Evolutionary conservation across 2,329 filamentous ascomycete genomes (phyloP), one percentile per base, ranked within the genome.

Genomic region (Lachnellula occidentalis): DNA sequence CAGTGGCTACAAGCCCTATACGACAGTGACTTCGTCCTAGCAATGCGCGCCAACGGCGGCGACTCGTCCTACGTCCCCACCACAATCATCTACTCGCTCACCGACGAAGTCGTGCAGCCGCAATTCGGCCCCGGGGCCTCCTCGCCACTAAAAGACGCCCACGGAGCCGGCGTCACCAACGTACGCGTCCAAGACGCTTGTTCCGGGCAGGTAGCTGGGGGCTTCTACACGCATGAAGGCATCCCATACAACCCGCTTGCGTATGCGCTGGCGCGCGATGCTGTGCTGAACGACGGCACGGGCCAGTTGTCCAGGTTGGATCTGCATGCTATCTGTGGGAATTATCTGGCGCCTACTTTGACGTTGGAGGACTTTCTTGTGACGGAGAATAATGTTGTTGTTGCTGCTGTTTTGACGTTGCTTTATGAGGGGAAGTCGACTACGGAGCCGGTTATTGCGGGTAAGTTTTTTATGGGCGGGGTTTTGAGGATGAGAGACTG

Each of bases 61-160:
- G 76, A 77, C 50, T 76, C 74, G 1, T 77, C 76, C 4, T 81
- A 79, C 58, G 76, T 82, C 0, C 77, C 78, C 1, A 82, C 78
- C 0, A 82, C 79, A 0, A 78, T 72, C 0, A 69, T 82, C 45
- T 81, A 78, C 67, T 76, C 74, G 0, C 67, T 69, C 12, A 66
- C 73, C 24, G 78, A 82, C 57, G 74, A 81, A 60, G 70, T 82
- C 49, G 77, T 81, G 2, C 64, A 80, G 64, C 79, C 77, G 1
- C 74, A 79, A 65, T 60, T 61, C 27, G 78, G 76, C 3, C 67
- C 66, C 0, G 61, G 64, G 2, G 78, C 78, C 0, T 81, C 78
- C 0, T 77, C 73, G 0, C 64, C 77, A 6, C 52, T 66, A n/a
- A 73, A 79, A 50, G 36, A 50, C n/a, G 34, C 42, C n/a, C 51